Evolutionary conservation across 805 yeast genomes (phyloP), one percentile per base, ranked within the genome.

Genomic region (Pichia paraexigua): DNA sequence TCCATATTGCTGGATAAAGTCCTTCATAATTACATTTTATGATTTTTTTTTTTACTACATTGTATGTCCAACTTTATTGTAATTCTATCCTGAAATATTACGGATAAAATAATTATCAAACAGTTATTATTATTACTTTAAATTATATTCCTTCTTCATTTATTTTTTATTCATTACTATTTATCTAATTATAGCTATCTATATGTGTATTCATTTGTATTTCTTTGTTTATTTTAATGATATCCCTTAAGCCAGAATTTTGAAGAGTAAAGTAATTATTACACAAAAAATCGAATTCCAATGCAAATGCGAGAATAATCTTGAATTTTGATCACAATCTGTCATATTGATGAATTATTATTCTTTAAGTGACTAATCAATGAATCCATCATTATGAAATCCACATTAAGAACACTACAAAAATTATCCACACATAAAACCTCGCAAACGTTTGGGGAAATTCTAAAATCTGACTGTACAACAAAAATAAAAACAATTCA

Each of bases 391-490:
- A n/a, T 7, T 20, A 35, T 35, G 39, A 35, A 9, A n/a, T n/a
- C 6, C 6, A 20, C 41, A 20, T 11, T 21, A 20, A 20, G 25
- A 35, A 35, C 17, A 35, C 11, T 35, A 10, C 39, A 35, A n/a
- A 17, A n/a, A 5, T 9, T 35, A 5, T 9, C 39, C 3, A 35
- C 20, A 35, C 8, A 5, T n/a, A 35, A n/a, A 35, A 35, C 6
- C 43, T 22, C 46, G 20, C 28, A 47, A 43, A 49, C 59, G 28
- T 55, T 53, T 53, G 60, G 58, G 24, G 58, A 50, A 44, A 27
- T 46, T 7, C 17, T 53, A 10, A 39, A 28, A 27, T n/a, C 21
- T 6, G 27, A 25, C 2, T 17, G 3, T 8, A 46, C 21, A 24
- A 2, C 20, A 27, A 28, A 13, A 28, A 17, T 17, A 30, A 28